Conservation (phyloP, 306 rosid genomes). For the Biancaea sappan region DNA sequence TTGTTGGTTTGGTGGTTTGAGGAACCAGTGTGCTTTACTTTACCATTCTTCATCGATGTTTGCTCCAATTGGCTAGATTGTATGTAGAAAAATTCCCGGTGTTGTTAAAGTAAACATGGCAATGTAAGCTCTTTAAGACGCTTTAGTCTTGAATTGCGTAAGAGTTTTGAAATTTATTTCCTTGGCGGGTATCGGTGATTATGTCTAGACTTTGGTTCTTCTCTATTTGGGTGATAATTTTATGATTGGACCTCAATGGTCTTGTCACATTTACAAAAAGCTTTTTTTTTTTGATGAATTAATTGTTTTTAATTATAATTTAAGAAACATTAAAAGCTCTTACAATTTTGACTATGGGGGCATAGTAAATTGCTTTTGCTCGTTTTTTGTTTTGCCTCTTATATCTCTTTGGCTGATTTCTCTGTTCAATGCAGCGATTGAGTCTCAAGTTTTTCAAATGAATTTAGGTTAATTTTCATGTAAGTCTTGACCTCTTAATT, state of each 20-base stretch:
- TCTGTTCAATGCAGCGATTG: too few relatives aligned
- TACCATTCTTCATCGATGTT: neutral
- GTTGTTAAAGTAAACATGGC: neutral
- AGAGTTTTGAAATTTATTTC: slow-evolving; percentile 14
- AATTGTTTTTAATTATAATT: too few relatives aligned
- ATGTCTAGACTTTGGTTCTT: slow-evolving; percentile 9
- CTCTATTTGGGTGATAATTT: neutral
- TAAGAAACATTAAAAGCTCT: too few relatives aligned
- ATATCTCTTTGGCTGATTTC: too few relatives aligned
- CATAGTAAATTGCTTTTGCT: too few relatives aligned
- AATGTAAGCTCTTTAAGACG: neutral
- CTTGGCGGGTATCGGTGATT: neutral
- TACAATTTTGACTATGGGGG: too few relatives aligned
- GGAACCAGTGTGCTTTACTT: neutral
- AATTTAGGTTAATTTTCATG: too few relatives aligned
- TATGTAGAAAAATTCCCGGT: neutral
- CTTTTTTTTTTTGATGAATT: too few relatives aligned
- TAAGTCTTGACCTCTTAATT: too few relatives aligned
- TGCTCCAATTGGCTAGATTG: neutral
- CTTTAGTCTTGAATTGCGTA: neutral
- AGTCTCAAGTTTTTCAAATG: too few relatives aligned
- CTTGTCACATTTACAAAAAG: too few relatives aligned
- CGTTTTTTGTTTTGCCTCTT: too few relatives aligned
- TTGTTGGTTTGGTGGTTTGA: neutral
- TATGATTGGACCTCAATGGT: neutral